These are phyloP conservation scores for Colletotrichum acutatum DNA, from an alignment of 2,329 filamentous ascomycete species.

Conservation along the genomic window DNA sequence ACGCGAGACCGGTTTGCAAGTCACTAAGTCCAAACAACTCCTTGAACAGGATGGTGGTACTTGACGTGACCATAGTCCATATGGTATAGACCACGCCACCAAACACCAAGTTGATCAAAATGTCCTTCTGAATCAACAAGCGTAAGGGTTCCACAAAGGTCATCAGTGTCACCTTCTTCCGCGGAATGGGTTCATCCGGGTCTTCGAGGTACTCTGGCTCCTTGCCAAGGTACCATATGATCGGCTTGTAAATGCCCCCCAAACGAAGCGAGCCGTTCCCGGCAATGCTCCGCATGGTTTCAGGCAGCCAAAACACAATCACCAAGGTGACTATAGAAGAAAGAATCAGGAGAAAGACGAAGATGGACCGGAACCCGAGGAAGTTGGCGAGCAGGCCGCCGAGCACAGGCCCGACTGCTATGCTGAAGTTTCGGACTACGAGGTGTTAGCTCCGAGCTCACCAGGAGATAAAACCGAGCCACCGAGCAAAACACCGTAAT, in stretches of 20 bases:
- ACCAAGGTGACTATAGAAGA: slow-evolving; percentile 26
- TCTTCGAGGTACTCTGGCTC: slow-evolving; percentile 34
- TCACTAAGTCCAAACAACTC: slow-evolving; percentile 39
- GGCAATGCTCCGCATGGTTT: slow-evolving; percentile 43
- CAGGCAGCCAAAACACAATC: slow-evolving; percentile 41
- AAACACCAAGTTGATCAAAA: slow-evolving; percentile 54
- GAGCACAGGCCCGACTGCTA: slow-evolving; percentile 47
- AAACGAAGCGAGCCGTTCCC: slow-evolving; percentile 41
- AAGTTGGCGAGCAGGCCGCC: slow-evolving; percentile 43
- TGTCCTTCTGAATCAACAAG: slow-evolving; percentile 54
- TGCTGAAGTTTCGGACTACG: slow-evolving; percentile 42
- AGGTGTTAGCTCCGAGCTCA: slow-evolving; percentile 16
- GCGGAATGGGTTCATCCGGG: slow-evolving; percentile 13
- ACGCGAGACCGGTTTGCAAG: slow-evolving; percentile 40
- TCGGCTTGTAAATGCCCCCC: slow-evolving; percentile 41
- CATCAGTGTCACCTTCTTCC: slow-evolving; percentile 40
- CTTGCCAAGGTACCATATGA: slow-evolving; percentile 34
- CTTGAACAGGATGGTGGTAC: slow-evolving; percentile 51
- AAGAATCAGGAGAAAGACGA: slow-evolving; percentile 35
- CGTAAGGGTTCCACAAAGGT: slow-evolving; percentile 50
- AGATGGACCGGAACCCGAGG: slow-evolving; percentile 45
- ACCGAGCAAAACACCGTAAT: not conserved
- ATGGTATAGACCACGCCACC: slow-evolving; percentile 50
- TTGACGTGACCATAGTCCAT: slow-evolving; percentile 60
- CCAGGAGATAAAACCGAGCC: not conserved